Conservation (phyloP, 805 yeast genomes). For the Kuraishia borneana region DNA sequence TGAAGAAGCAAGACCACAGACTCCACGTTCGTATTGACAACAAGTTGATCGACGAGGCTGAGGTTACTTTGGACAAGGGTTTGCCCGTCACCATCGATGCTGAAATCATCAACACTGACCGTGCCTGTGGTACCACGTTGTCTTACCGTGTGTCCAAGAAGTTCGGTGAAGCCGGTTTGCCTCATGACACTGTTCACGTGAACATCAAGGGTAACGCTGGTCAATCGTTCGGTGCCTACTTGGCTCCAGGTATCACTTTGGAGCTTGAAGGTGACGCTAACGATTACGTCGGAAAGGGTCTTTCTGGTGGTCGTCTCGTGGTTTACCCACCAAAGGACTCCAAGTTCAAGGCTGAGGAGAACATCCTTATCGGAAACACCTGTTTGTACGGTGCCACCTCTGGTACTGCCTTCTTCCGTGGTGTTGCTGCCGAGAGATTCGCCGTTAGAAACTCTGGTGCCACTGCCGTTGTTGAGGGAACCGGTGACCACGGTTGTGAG, state of each 20-base stretch:
- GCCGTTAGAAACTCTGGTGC: constrained; percentile 99
- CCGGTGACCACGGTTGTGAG: constrained; percentile 98
- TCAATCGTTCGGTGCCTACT: constrained; percentile 96
- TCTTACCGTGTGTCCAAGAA: constrained; percentile 89
- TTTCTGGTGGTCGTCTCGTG: constrained; percentile 88
- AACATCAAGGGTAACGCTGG: constrained; percentile 92
- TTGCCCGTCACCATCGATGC: constrained; percentile 91
- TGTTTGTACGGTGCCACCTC: constrained; percentile 97
- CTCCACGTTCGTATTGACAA: constrained; percentile 90
- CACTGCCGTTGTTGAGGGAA: constrained; percentile 90
- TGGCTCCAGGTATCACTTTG: constrained; percentile 91
- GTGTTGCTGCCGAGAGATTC: constrained; percentile 97
- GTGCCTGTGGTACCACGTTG: constrained; percentile 90
- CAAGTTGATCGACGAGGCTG: constrained; percentile 93
- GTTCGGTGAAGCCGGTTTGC: constrained; percentile 88
- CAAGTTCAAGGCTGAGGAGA: constrained; percentile 86
- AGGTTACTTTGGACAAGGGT: constrained; percentile 91
- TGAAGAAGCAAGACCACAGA: constrained; percentile 88
- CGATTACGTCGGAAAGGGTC: constrained; percentile 96
- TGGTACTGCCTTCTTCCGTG: constrained; percentile 88
- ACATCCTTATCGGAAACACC: constrained; percentile 93
- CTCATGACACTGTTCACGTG: constrained; percentile 93
- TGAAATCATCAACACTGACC: constrained; percentile 89
- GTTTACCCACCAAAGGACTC: constrained; percentile 86
- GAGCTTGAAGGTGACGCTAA: constrained; percentile 96